Percentiles rank a stretch among this genome's conserved stretches.
phyloP scores from a whole-genome alignment of 148 eudicot species.

The Cornus controversa region DNA sequence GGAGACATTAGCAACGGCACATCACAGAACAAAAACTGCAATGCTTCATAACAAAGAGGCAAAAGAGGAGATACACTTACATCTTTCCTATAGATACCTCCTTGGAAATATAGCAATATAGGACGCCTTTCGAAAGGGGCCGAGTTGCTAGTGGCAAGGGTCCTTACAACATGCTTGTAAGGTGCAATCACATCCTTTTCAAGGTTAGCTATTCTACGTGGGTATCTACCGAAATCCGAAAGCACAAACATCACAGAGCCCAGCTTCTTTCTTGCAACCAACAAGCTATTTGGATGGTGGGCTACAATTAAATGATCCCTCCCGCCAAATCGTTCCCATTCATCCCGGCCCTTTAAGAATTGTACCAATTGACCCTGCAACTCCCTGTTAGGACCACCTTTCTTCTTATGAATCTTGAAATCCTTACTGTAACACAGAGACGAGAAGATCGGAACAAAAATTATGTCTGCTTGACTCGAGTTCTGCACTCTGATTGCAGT shows the following conservation, averaged over 20 bases:
- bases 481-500: conserved; percentile 66
- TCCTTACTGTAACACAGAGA: conserved; percentile 82
- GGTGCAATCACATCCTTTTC: conserved; percentile 94
- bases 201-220: conserved; percentile 60
- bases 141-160: conserved; percentile 37
- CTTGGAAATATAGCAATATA: conserved; percentile 81
- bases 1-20: not conserved
- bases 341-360: conserved; percentile 53
- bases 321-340: conserved; percentile 76
- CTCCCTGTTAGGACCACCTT: conserved; percentile 47
- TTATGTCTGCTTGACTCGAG: conserved; percentile 68
- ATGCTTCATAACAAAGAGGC: not conserved
- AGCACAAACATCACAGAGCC: conserved; percentile 77
- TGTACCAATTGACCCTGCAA: conserved; percentile 70
- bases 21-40: not conserved
- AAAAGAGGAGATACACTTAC: conserved; percentile 49
- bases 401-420: conserved; percentile 56
- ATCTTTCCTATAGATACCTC: conserved; percentile 92
- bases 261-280: conserved; percentile 58
- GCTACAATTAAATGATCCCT: conserved; percentile 78
- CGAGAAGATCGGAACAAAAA: conserved; percentile 88
- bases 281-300: conserved; percentile 92
- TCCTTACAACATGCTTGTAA: conserved; percentile 78
- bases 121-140: conserved; percentile 65
- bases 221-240: conserved; percentile 89